Evolutionary conservation across 2,329 filamentous ascomycete genomes (phyloP), one percentile per base, ranked within the genome.

Genomic region (Lachnellula arida): DNA sequence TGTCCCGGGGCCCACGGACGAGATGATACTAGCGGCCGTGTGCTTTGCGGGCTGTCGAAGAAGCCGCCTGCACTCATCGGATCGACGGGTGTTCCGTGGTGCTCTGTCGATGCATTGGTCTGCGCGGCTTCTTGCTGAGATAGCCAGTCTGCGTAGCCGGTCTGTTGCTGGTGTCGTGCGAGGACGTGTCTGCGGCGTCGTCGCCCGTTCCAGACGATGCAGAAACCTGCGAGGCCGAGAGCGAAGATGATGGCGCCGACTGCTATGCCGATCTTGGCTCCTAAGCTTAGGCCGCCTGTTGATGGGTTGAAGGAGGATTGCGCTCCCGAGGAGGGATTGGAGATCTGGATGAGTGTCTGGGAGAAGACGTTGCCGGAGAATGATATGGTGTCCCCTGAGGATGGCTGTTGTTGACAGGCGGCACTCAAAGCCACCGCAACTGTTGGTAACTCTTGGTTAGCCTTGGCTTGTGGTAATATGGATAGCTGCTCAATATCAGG

Each of bases 231-330:
- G 1, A 79, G 12, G 7, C 72, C 66, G 3, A 86, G 72, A 4
- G 84, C 15, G 0, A 80, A 51, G 6, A 76, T 72, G 0, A 85
- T 60, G 0, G 73, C 76, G 5, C 76, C 82, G 22, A 81, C 73
- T 14, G 76, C 80, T 51, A 86, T 80, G 59, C 82, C 84, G 0
- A 84, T 81, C 53, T 82, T 81, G 12, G 75, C 79, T 4, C 78
- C 80, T 1, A 85, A 71, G 2, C 70, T 75, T 7, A 86, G 66
- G 0, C 79, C 74, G 0, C 78, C 76, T 0, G 43, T 49, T 12
- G 51, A 28, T 4, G 56, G 46, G 3, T 44, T 59, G n/a, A 46
- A 56, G 17, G 44, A 40, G 2, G 60, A 50, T 9, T 7, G 73
- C 70, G 0, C 71, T 71, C 0, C 37, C 6, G 76, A 70, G 0